Evolutionary conservation across 2,329 filamentous ascomycete genomes (phyloP).

Genomic region (Diplodia sapinea): DNA sequence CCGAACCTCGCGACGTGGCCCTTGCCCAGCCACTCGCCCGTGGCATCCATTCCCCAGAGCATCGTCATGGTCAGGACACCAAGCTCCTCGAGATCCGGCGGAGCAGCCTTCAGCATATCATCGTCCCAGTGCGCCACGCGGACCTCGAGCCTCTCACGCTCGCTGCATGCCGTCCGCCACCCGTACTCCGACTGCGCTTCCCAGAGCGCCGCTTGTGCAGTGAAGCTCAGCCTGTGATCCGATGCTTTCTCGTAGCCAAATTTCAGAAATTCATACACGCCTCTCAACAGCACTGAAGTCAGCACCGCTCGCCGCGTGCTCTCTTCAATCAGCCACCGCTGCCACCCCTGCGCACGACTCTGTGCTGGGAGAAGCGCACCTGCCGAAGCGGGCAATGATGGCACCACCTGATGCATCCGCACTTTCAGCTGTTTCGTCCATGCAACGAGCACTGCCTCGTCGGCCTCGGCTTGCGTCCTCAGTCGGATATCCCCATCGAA

Average conservation of each 20-base stretch:
- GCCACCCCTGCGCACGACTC: conserved; percentile 26
- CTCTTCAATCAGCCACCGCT: conserved; percentile 41
- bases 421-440: conserved; percentile 37
- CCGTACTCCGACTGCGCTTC: conserved; percentile 32
- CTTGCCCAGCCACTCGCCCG: conserved; percentile 32
- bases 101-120: conserved; percentile 29
- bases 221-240: conserved; percentile 29
- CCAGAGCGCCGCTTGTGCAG: conserved; percentile 34
- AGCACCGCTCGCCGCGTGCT: conserved; percentile 44
- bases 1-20: not conserved
- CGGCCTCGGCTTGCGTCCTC: conserved; percentile 36
- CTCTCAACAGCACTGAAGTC: conserved; percentile 40
- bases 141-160: conserved; percentile 31
- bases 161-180: conserved; percentile 30
- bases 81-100: conserved; percentile 35
- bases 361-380: conserved; percentile 18
- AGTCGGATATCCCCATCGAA: conserved; percentile 39
- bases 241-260: conserved; percentile 28
- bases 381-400: not conserved
- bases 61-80: conserved; percentile 35
- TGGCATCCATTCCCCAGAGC: conserved; percentile 32
- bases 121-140: conserved; percentile 30
- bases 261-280: conserved; percentile 40
- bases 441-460: conserved; percentile 34
- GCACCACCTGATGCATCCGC: conserved; percentile 2